Conservation (phyloP, 139 green algal genomes). For the Coelastrella sp. region DNA sequence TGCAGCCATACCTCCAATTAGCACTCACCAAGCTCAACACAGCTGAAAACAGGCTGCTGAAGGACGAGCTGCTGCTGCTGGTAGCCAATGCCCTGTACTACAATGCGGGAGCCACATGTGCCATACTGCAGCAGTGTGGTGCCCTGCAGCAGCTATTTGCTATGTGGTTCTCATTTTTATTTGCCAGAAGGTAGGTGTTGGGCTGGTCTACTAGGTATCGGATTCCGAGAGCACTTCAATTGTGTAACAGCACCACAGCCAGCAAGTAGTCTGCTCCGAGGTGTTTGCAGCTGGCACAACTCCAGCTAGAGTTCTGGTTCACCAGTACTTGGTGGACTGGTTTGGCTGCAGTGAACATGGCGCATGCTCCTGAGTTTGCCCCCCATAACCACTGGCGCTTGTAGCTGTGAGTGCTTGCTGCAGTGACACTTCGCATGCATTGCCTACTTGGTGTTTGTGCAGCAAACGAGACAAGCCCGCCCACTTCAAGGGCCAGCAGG, state of each 20-base stretch:
- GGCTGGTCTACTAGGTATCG: too few species aligned
- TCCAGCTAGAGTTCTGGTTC: too few species aligned
- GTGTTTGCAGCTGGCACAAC: background rate
- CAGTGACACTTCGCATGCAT: background rate
- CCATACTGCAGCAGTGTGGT: constrained; percentile 57
- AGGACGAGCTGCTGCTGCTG: constrained; percentile 78
- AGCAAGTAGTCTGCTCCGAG: background rate
- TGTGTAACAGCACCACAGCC: too few species aligned
- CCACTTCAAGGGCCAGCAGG: constrained; percentile 76
- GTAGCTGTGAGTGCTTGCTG: background rate
- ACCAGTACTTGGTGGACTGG: too few species aligned
- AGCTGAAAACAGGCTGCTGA: constrained; percentile 55
- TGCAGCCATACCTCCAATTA: constrained; percentile 81
- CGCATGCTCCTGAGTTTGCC: background rate
- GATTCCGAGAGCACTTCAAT: too few species aligned
- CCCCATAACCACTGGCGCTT: background rate
- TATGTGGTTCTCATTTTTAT: constrained; percentile 78
- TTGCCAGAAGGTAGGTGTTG: constrained; percentile 48
- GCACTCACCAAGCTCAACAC: constrained; percentile 56
- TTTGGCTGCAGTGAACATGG: too few species aligned
- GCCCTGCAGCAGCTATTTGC: constrained; percentile 60
- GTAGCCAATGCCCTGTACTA: constrained; percentile 94
- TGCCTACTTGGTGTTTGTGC: background rate
- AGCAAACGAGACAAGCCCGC: constrained; percentile 58
- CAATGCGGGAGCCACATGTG: constrained; percentile 82